A percentile compares a stretch with the other conserved stretches of the same genome.
Conservation (phyloP, 345 rosid species). For the Eucalyptus virginea region DNA sequence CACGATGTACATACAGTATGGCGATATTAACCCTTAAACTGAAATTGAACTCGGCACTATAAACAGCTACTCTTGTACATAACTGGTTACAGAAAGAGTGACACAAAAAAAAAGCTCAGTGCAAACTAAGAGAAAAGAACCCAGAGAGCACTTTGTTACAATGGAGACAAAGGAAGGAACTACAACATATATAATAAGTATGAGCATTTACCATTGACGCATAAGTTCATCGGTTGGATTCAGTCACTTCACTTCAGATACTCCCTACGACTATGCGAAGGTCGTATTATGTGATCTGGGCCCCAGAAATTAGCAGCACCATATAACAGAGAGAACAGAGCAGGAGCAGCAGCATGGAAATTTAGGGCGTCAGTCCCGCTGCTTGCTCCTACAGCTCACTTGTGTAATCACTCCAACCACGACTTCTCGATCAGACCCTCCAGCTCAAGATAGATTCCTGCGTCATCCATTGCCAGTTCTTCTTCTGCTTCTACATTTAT, state of each 20-base stretch:
- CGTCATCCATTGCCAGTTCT: background rate
- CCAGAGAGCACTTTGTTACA: background rate
- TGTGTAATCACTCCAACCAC: slow-evolving; percentile 5
- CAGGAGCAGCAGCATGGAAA: background rate
- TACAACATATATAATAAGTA: background rate
- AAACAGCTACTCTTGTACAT: background rate
- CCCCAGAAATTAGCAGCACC: background rate
- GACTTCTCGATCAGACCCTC: slow-evolving; percentile 26
- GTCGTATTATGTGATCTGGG: background rate
- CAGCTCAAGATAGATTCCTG: slow-evolving; percentile 12
- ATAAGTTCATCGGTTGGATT: background rate
- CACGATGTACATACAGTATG: background rate
- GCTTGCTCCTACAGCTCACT: slow-evolving; percentile 10
- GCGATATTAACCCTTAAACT: background rate
- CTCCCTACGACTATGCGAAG: background rate
- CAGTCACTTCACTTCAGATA: background rate
- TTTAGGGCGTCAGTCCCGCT: background rate
- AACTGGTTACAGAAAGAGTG: background rate
- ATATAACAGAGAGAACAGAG: background rate
- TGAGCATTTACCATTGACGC: background rate
- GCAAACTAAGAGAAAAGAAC: background rate
- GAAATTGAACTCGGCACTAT: background rate
- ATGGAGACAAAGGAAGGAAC: background rate
- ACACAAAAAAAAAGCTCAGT: background rate
- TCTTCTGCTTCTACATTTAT: background rate